Conservation (phyloP, 2,329 filamentous ascomycete species). For the Scedosporium apiospermum region DNA sequence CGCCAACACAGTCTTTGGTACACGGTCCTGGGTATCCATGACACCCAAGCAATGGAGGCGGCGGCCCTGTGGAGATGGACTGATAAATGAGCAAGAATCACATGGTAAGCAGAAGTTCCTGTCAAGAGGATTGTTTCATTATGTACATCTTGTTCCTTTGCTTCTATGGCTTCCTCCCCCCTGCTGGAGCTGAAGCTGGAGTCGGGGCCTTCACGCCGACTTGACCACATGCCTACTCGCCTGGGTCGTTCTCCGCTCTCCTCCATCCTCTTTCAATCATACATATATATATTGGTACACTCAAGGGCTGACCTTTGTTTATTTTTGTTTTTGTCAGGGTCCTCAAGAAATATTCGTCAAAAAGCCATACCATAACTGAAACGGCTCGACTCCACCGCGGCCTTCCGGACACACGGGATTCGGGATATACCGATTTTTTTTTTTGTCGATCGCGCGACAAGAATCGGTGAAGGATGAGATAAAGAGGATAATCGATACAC, state of each 20-base stretch:
- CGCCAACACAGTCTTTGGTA: too few relatives aligned
- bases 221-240: conserved; percentile 3
- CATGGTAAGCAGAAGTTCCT: background rate
- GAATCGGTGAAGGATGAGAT: background rate
- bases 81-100: background rate
- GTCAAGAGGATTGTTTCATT: background rate
- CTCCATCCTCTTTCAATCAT: background rate
- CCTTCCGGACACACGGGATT: background rate
- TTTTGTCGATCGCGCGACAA: background rate
- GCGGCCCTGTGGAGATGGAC: too few relatives aligned
- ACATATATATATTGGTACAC: conserved; percentile 4
- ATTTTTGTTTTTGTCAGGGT: background rate
- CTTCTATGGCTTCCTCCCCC: background rate
- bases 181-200: background rate
- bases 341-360: background rate
- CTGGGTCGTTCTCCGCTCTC: background rate
- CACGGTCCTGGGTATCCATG: too few relatives aligned
- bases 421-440: background rate
- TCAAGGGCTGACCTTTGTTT: background rate
- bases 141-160: background rate
- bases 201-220: background rate
- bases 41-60: too few relatives aligned
- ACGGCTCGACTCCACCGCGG: conserved; percentile 1
- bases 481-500: background rate
- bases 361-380: background rate